Percentiles rank a stretch among this genome's conserved stretches.
Conservation (phyloP, 176 grass and related monocot genomes). For the Puya raimondii region DNA sequence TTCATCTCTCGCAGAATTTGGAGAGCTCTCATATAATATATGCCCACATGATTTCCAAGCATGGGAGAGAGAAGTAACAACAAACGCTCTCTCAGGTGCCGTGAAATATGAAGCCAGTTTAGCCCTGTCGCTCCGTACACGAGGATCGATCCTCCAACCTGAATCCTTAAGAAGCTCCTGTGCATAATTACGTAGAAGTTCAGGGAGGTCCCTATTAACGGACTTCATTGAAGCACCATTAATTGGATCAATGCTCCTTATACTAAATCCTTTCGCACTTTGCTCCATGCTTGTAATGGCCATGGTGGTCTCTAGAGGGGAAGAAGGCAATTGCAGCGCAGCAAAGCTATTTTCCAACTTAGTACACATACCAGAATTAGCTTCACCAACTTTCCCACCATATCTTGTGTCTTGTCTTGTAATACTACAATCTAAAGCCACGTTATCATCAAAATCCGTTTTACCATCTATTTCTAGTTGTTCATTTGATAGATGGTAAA, state of each 20-base stretch:
- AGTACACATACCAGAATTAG: slow-evolving; percentile 12
- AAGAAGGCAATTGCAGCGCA: slow-evolving; percentile 20
- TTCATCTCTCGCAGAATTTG: slow-evolving; percentile 24
- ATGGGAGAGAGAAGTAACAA: slow-evolving; percentile 74
- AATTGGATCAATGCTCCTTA: slow-evolving; percentile 19
- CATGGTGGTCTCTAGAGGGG: slow-evolving; percentile 14
- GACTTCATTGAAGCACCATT: slow-evolving; percentile 29
- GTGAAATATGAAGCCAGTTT: slow-evolving; percentile 84
- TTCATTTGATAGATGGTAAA: background rate
- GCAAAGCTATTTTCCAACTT: slow-evolving; percentile 28
- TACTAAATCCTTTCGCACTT: slow-evolving; percentile 27
- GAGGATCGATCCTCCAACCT: slow-evolving; percentile 84
- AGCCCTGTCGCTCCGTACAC: slow-evolving; percentile 81
- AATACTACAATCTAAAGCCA: slow-evolving; percentile 40
- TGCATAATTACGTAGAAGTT: slow-evolving; percentile 60
- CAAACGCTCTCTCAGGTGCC: slow-evolving; percentile 51
- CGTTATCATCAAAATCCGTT: slow-evolving; percentile 30
- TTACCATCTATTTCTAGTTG: slow-evolving; percentile 33
- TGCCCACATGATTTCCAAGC: slow-evolving; percentile 86
- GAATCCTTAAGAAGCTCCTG: slow-evolving; percentile 72
- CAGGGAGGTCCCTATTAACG: slow-evolving; percentile 75
- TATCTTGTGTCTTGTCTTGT: slow-evolving; percentile 21
- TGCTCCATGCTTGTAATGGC: slow-evolving; percentile 25
- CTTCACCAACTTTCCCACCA: slow-evolving; percentile 13
- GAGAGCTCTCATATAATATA: slow-evolving; percentile 39